phyloP scores from a whole-genome alignment of 257 asterid species.

The Echium plantagineum region DNA sequence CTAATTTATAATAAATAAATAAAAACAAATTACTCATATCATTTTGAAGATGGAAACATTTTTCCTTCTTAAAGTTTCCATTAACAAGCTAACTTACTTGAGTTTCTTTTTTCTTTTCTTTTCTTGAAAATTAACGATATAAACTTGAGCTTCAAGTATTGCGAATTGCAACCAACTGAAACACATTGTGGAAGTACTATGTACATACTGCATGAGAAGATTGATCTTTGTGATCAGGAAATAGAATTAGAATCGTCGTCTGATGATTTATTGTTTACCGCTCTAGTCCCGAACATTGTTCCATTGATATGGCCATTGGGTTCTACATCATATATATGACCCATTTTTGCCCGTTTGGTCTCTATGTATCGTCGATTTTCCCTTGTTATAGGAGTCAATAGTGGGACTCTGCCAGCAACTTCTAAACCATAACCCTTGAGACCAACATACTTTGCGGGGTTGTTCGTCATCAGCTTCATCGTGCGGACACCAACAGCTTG shows the following conservation, averaged over 20 bases:
- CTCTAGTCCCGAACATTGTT: not conserved
- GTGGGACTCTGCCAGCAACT: slow-evolving; percentile 17
- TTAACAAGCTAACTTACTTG: too few species aligned
- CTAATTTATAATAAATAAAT: too few species aligned
- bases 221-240: too few species aligned
- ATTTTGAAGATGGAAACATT: too few species aligned
- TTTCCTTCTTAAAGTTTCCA: too few species aligned
- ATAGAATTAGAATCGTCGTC: not conserved
- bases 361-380: slow-evolving; percentile 17
- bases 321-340: slow-evolving; percentile 11
- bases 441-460: slow-evolving; percentile 24
- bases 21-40: too few species aligned
- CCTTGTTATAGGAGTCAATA: slow-evolving; percentile 11
- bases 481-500: slow-evolving; percentile 22
- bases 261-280: not conserved
- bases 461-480: slow-evolving; percentile 25
- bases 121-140: too few species aligned
- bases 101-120: too few species aligned
- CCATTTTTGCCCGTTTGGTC: slow-evolving; percentile 16
- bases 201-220: too few species aligned
- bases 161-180: too few species aligned
- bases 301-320: slow-evolving; percentile 1
- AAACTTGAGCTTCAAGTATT: too few species aligned
- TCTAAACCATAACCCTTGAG: slow-evolving; percentile 22
- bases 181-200: too few species aligned